These are phyloP conservation scores for Penicillium fimorum DNA, from an alignment of 495 filamentous ascomycete species.

Conservation along the genomic window DNA sequence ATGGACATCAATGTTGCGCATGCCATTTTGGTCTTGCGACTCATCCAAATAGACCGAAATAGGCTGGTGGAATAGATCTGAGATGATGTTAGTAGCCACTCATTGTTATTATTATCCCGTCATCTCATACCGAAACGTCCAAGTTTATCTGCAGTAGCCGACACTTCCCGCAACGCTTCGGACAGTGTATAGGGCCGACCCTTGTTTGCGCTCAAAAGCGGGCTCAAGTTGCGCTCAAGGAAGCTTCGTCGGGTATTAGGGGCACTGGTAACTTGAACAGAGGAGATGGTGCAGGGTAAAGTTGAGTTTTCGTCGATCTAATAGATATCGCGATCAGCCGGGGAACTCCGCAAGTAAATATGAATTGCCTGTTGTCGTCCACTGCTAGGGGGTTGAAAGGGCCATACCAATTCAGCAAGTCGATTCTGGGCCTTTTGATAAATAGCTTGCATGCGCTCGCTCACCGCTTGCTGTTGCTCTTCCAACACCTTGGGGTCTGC, in stretches of 20 bases:
- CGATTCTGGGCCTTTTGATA: constrained; percentile 64
- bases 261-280: constrained; percentile 75
- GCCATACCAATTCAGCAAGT: constrained; percentile 52
- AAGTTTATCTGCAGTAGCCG: constrained; percentile 67
- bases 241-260: constrained; percentile 74
- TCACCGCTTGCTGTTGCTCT: constrained; percentile 60
- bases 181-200: constrained; percentile 69
- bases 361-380: background rate
- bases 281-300: constrained; percentile 75
- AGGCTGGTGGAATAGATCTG: constrained; percentile 85
- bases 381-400: background rate
- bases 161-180: constrained; percentile 70
- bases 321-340: constrained; percentile 16
- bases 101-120: background rate
- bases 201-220: constrained; percentile 67
- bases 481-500: constrained; percentile 60
- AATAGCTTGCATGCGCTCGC: constrained; percentile 60
- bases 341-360: constrained; percentile 8
- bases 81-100: constrained; percentile 16
- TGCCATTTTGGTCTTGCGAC: constrained; percentile 53
- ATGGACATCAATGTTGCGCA: constrained; percentile 74
- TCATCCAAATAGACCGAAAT: constrained; percentile 77
- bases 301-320: constrained; percentile 79
- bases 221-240: constrained; percentile 73
- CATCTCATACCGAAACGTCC: constrained; percentile 67